Evolutionary conservation across 2,329 filamentous ascomycete species (phyloP), one percentile per base, ranked within the genome.

Genomic region (Helotiales sp.): DNA sequence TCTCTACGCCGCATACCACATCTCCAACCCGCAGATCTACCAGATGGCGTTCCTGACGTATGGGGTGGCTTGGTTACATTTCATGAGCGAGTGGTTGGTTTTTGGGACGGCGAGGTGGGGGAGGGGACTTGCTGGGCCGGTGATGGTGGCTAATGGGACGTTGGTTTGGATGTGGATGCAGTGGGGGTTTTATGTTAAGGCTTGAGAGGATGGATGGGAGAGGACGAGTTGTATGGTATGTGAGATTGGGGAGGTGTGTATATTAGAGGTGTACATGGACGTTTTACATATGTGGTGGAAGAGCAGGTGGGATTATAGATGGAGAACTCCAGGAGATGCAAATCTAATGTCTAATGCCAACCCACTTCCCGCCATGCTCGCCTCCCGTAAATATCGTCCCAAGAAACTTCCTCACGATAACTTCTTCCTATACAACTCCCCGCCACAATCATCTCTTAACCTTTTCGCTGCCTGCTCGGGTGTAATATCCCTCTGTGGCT

Each of bases 401-500:
- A n/a, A n/a, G 40, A 19, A 19, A 29, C n/a, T n/a, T 1, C 13
- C 27, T 36, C 51, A 59, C 40, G 63, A 58, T 52, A 70, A 58
- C 15, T 56, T 47, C 55, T 88, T 91, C 63, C 95, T 84, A 71
- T 99, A 98, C 62, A 99, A 76, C 71, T 91, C 85, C 15, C 92
- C 92, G 3, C 86, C 90, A 63, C 91, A 93, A 57, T 81, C 80
- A 40, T 64, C 63, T 89, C 69, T 84, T 59, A 99, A 77, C 50
- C 86, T 85, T 25, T 85, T 86, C 13, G 95, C 89, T 1, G 95
- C 95, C 76, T 98, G 95, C 75, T 99, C 95, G 0, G 95, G 93
- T 0, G 95, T 99, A 68, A 99, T 98, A 72, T 99, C 95, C 58
- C 95, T 84, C 75, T 99, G 95, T n/a, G 95, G 93, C 76, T 99